Percentiles rank a stretch among this genome's conserved stretches.
Evolutionary conservation across 345 rosid genomes (phyloP).

Genomic region (Brassica juncea): DNA sequence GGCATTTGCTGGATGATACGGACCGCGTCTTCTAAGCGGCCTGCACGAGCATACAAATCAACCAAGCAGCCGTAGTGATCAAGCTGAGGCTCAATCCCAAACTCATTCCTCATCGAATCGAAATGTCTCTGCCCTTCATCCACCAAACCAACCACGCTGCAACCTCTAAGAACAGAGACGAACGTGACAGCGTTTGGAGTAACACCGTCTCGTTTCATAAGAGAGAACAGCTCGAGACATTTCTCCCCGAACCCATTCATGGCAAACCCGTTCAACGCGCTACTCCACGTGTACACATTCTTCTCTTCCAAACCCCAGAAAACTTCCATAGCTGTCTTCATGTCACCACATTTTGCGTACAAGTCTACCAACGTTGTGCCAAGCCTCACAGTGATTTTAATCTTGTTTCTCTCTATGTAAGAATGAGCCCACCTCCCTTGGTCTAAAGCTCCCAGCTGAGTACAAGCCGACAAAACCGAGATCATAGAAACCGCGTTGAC

Average conservation of each 20-base stretch:
- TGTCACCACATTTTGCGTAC: constrained; percentile 64
- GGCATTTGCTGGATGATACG: constrained; percentile 54
- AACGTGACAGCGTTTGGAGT: constrained; percentile 57
- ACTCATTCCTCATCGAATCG: constrained; percentile 49
- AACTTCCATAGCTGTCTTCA: constrained; percentile 56
- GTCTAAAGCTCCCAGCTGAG: constrained; percentile 58
- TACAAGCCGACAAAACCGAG: constrained; percentile 61
- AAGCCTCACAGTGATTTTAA: constrained; percentile 48
- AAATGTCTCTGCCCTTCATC: constrained; percentile 56
- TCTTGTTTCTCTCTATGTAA: constrained; percentile 53
- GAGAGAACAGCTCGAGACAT: constrained; percentile 56
- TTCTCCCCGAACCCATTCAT: constrained; percentile 54
- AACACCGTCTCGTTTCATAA: constrained; percentile 49
- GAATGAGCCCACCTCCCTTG: constrained; percentile 72
- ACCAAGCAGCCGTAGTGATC: constrained; percentile 83
- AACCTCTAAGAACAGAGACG: constrained; percentile 57
- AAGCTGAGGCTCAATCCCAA: constrained; percentile 53
- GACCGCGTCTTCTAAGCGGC: constrained; percentile 51
- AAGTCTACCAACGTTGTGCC: constrained; percentile 66
- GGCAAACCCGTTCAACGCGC: constrained; percentile 58
- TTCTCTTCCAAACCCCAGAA: constrained; percentile 57
- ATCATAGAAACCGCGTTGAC: constrained; percentile 59
- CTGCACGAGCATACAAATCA: constrained; percentile 62
- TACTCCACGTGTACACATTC: constrained; percentile 64
- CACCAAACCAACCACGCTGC: constrained; percentile 57